Evolutionary conservation across 805 yeast genomes (phyloP), one percentile per base, ranked within the genome.

Genomic region (Diddensiella transvaalensis): DNA sequence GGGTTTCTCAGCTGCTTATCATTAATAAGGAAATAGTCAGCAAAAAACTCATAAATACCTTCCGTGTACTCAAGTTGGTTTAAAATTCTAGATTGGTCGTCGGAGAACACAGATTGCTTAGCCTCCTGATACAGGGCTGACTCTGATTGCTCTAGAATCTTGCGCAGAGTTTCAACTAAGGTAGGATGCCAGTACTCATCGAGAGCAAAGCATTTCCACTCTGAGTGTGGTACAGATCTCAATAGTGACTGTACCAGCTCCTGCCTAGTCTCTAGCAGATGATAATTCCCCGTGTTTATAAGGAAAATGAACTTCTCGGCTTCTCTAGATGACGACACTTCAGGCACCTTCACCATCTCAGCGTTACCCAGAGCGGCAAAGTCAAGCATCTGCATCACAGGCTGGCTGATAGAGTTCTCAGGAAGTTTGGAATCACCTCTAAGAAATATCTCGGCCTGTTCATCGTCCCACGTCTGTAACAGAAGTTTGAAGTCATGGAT

Each of bases 181-280:
- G 60, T 54, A 0, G 58, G 51, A 10, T 69, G 66, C 79, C 82
- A 74, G 6, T 54, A 42, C 4, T 68, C 66, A 26, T 72, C 70
- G 3, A 65, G 55, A 0, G 78, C 51, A 0, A 67, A 58, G 42
- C 75, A 69, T 3, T 47, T 40, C n/a, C 48, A 48, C 3, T 44
- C 45, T 1, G 50, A 47, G 17, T 41, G 35, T 18, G 49, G 22
- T n/a, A n/a, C n/a, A 13, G 32, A 26, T 18, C 42, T 13, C 8
- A 57, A 44, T 26, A 59, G 42, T 11, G 42, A 19, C 21, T 58
- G 24, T 2, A 75, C 39, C 2, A 75, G 49, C 15, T 54, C 48
- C n/a, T 63, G 51, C 32, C 78, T 57, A 0, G 66, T 66, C 32
- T 72, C 71, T 35, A 69, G 71, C 33, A 68, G 66, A 46, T 74